Conservation (phyloP, 148 eudicot genomes). For the Beta vulgaris region DNA sequence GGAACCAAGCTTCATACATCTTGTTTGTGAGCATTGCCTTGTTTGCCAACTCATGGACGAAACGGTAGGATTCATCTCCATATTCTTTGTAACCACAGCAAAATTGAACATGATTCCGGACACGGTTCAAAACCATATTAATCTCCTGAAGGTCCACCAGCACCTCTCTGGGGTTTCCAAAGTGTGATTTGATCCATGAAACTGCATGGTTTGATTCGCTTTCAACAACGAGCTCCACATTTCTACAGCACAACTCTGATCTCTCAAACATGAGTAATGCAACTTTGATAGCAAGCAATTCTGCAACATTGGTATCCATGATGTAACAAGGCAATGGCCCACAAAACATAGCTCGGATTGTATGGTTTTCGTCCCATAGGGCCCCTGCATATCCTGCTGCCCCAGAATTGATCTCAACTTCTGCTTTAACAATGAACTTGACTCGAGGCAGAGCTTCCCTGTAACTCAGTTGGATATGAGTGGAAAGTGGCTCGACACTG, state of each 20-base stretch:
- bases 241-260: constrained; percentile 1
- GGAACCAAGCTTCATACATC: constrained; percentile 5
- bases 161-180: constrained; percentile 15
- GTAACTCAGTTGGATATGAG: background rate
- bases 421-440: constrained; percentile 18
- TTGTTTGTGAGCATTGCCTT: background rate
- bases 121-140: constrained; percentile 2
- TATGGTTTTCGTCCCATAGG: background rate
- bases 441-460: background rate
- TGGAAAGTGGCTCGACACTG: background rate
- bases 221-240: background rate
- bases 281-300: constrained; percentile 15
- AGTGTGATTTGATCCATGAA: constrained; percentile 18
- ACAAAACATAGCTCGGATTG: background rate
- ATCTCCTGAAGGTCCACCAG: background rate
- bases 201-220: constrained; percentile 5
- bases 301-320: constrained; percentile 1
- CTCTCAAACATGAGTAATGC: constrained; percentile 24
- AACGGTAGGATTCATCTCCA: background rate
- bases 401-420: background rate
- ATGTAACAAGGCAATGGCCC: constrained; percentile 14
- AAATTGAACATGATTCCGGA: constrained; percentile 6
- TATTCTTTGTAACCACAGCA: background rate
- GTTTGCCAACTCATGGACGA: background rate
- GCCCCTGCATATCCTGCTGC: constrained; percentile 12